Evolutionary conservation across 495 filamentous ascomycete species (phyloP), one percentile per base, ranked within the genome.

Genomic region (Talaromyces ruber): DNA sequence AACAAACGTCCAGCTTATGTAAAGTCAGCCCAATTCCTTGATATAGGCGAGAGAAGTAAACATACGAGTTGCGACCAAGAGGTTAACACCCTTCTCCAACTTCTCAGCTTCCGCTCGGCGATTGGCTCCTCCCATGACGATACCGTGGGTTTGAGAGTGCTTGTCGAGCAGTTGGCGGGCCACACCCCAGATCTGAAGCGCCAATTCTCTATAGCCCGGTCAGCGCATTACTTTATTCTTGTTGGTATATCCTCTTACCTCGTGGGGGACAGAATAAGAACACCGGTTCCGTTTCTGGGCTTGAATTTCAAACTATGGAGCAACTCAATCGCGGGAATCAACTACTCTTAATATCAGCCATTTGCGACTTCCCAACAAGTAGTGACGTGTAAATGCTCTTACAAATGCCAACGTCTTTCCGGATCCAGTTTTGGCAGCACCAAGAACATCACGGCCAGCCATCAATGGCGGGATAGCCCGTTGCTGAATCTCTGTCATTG

Each of bases 291-390:
- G 66, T 89, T 89, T 66, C 88, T 72, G 4, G 88, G 87, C 72
- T 95, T 96, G 81, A 96, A 98, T 58, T 88, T 85, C 67, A 98
- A 78, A 0, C 92, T 88, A 70, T 84, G 86, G 43, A 98, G 83
- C 90, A 98, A 96, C 77, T 98, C 94, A 22, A 98, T 81, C 0
- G 91, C 92, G 25, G 94, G 94, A 37, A 98, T 96, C 66, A 98
- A 77, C 59, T 60, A 32, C 7, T 30, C 1, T 12, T 18, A 18
- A 9, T 26, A 45, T 50, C 22, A 50, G 39, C 9, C 24, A 39
- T 16, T 6, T 18, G 30, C 22, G 11, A 51, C 3, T 9, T 28
- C 24, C 4, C 28, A 0, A 53, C 6, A 53, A 21, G 9, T 25
- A n/a, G 22, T 53, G 24, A 22, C 24, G 50, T 4, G 14, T 9